Evolutionary conservation across 2,329 filamentous ascomycete genomes (phyloP).

Genomic region (Aureobasidium sp.): DNA sequence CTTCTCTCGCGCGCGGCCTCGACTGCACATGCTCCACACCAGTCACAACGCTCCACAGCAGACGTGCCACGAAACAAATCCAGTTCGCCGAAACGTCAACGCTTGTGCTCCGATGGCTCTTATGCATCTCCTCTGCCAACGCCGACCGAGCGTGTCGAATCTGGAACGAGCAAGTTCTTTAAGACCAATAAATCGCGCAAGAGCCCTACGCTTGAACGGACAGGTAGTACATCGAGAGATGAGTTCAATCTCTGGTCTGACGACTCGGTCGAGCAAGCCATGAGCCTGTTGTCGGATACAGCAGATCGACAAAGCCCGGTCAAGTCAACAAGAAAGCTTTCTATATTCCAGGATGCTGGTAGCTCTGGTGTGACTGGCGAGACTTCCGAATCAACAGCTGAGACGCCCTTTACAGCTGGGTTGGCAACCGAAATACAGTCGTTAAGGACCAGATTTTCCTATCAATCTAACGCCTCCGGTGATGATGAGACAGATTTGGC

Average conservation of each 20-base stretch:
- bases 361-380: conserved; percentile 19
- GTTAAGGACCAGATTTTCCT: conserved; percentile 17
- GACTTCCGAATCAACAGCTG: conserved; percentile 18
- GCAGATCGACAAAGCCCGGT: conserved; percentile 17
- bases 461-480: conserved; percentile 24
- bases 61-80: conserved; percentile 37
- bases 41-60: conserved; percentile 26
- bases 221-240: conserved; percentile 18
- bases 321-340: conserved; percentile 17
- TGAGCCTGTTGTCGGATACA: conserved; percentile 30
- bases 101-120: conserved; percentile 39
- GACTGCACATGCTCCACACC: conserved; percentile 17
- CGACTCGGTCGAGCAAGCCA: conserved; percentile 40
- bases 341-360: conserved; percentile 13
- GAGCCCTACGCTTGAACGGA: conserved; percentile 12
- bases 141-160: conserved; percentile 19
- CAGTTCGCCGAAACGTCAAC: conserved; percentile 35
- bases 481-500: background rate
- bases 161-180: conserved; percentile 42
- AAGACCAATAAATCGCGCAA: conserved; percentile 28
- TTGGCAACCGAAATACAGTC: conserved; percentile 26
- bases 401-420: conserved; percentile 17
- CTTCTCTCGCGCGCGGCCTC: conserved; percentile 23
- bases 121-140: conserved; percentile 18
- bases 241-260: conserved; percentile 44